Evolutionary conservation across 805 yeast species (phyloP).

Genomic region (Suhomyces canberraensis): DNA sequence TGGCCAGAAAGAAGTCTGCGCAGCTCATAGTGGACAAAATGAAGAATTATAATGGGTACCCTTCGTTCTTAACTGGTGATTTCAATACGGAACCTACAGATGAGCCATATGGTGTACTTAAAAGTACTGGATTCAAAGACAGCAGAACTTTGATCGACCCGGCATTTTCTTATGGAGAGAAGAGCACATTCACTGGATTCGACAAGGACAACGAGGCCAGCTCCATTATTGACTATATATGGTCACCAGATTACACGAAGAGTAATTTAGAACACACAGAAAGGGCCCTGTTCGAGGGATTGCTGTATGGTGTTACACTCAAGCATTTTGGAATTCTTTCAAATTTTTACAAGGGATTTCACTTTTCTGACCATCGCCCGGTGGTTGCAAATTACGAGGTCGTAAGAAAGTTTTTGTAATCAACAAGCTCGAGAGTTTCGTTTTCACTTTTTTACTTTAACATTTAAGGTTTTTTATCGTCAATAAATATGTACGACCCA

Average conservation of each 20-base stretch:
- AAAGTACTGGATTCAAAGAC: conserved; percentile 36
- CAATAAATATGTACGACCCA: no score
- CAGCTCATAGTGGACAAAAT: conserved; percentile 39
- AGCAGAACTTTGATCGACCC: conserved; percentile 28
- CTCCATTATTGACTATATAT: conserved; percentile 43
- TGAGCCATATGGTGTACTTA: conserved; percentile 39
- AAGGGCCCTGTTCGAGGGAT: no score
- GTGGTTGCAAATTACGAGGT: conserved; percentile 24
- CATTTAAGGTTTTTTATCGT: no score
- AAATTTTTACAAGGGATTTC: conserved; percentile 27
- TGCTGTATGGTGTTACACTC: conserved; percentile 21
- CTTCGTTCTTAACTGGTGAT: conserved; percentile 42
- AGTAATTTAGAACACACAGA: conserved; percentile 1
- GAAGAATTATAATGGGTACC: conserved; percentile 28
- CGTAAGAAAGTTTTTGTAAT: conserved; percentile 2
- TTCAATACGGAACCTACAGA: conserved; percentile 41
- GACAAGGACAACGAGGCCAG: conserved; percentile 23
- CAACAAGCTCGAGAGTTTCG: no score
- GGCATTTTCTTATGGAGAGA: conserved; percentile 38
- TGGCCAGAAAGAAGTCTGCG: conserved; percentile 35
- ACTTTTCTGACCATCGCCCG: conserved; percentile 43
- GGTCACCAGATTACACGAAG: conserved; percentile 28
- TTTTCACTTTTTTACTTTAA: no score
- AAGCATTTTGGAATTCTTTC: conserved; percentile 39
- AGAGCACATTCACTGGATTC: conserved; percentile 50